Evolutionary conservation across 208 protist species (phyloP), one percentile per base, ranked within the genome.

Genomic region (Leishmania guyanensis): DNA sequence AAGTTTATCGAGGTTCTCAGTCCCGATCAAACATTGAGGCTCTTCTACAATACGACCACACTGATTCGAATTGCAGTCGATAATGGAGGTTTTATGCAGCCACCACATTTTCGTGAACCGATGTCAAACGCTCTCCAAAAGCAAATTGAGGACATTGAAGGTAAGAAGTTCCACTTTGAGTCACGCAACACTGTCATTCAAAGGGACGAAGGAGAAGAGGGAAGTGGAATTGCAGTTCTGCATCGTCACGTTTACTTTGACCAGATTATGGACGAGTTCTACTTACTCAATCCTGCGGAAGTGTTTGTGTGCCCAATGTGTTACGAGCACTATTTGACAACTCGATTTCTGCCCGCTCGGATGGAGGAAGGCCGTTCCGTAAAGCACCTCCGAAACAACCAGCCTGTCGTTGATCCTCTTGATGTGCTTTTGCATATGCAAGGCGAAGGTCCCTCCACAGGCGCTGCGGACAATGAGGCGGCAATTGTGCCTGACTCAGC

Each of bases 41-140:
- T 96, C 2, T 96, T 91, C 68, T 98, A 98, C 91, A 98, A 98
- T 69, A 96, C 93, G 0, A 84, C 84, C 54, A 97, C 93, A 14
- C 90, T 97, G 48, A 92, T 97, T 69, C 92, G 92, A 33, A 94
- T 97, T 56, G 94, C 93, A 2, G 84, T 87, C 4, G 91, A 96
- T 73, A 90, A 92, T 71, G 93, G 92, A 14, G 85, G 87, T 71
- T 97, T 95, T 76, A 93, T 96, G 91, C 93, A 97, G 73, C 94
- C 94, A 9, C 94, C 94, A 0, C 93, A 97, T 78, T 97, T 97
- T 81, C 87, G 91, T 12, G 93, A 98, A 86, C 89, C 92, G 3
- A 96, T 96, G 93, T 9, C 76, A 10, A 54, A 84, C 5, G 36
- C 75, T 0, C 76, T 96, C 36, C 79, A 86, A 39, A 75, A 80